These are phyloP conservation scores for Alloteropsis semialata DNA, from an alignment of 176 grass and related monocot genomes.

Conservation along the genomic window DNA sequence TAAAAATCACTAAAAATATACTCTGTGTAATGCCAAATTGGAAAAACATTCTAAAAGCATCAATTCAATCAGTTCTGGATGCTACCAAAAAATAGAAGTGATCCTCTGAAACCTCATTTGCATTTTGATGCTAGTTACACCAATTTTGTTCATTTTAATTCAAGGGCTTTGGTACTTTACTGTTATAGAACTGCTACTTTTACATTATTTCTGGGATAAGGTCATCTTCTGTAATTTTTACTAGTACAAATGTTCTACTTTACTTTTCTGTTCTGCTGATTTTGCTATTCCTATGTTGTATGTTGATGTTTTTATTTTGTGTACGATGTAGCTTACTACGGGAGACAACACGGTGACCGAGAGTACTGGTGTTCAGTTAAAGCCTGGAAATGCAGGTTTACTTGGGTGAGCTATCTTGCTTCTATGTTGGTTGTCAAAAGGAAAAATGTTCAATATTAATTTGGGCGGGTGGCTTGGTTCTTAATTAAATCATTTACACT, in stretches of 20 bases:
- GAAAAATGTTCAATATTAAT: not conserved
- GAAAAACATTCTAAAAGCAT: not conserved
- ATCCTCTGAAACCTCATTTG: not conserved
- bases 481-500: conserved; percentile 4
- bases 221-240: not conserved
- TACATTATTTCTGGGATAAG: not conserved
- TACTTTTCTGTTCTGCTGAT: conserved; percentile 1
- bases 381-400: conserved; percentile 67
- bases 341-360: conserved; percentile 59
- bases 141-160: conserved; percentile 3
- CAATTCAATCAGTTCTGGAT: not conserved
- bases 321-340: conserved; percentile 54
- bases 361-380: conserved; percentile 55
- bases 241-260: conserved; percentile 10
- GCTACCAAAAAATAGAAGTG: not conserved
- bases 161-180: not conserved
- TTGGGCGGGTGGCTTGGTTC: not conserved
- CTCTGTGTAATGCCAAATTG: not conserved
- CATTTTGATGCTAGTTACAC: not conserved
- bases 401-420: conserved; percentile 61
- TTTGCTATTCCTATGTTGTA: conserved; percentile 11
- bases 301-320: conserved; percentile 8
- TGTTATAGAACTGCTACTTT: not conserved
- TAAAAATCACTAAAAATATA: not conserved
- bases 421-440: not conserved